Conservation (phyloP, 495 filamentous ascomycete genomes). For the Penicillium canescens region DNA sequence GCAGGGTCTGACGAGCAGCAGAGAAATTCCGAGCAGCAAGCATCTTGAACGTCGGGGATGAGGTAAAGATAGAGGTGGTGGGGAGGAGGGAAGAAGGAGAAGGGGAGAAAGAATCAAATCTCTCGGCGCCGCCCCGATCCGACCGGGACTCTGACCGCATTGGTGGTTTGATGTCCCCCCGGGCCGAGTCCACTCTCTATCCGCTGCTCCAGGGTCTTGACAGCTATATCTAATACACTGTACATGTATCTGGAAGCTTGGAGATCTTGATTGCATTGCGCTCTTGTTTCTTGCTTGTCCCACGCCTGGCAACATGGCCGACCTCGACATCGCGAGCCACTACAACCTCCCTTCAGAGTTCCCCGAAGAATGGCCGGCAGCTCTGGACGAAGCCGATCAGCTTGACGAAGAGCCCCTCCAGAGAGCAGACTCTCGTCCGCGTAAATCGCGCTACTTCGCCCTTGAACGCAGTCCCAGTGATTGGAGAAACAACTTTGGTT, state of each 20-base stretch:
- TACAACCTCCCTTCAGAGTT: conserved; percentile 82
- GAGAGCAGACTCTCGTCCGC: conserved; percentile 53
- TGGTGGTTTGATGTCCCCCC: conserved; percentile 26
- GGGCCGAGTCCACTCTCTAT: conserved; percentile 28
- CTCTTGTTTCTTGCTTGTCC: conserved; percentile 7
- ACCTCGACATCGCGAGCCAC: conserved; percentile 78
- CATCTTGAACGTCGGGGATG: conserved; percentile 46
- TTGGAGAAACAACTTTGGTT: conserved; percentile 65
- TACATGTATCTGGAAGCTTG: neutral
- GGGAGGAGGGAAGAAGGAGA: conserved; percentile 29
- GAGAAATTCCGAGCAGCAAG: conserved; percentile 59
- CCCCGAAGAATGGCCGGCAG: conserved; percentile 83
- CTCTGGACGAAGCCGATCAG: conserved; percentile 71
- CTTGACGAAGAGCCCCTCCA: conserved; percentile 62
- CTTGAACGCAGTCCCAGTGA: conserved; percentile 73
- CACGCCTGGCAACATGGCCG: conserved; percentile 47
- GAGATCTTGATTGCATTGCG: conserved; percentile 10
- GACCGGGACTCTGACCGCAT: conserved; percentile 35
- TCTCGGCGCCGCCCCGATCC: conserved; percentile 44
- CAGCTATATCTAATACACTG: conserved; percentile 3
- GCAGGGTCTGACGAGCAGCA: conserved; percentile 57
- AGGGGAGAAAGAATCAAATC: conserved; percentile 28
- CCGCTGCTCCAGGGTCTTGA: conserved; percentile 23
- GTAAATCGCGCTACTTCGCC: conserved; percentile 80
- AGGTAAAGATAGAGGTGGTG: conserved; percentile 12